Percentiles rank a stretch among this genome's conserved stretches.
These are phyloP conservation scores for Exophiala spinifera DNA, from an alignment of 2,329 filamentous ascomycete genomes.

Conservation along the genomic window DNA sequence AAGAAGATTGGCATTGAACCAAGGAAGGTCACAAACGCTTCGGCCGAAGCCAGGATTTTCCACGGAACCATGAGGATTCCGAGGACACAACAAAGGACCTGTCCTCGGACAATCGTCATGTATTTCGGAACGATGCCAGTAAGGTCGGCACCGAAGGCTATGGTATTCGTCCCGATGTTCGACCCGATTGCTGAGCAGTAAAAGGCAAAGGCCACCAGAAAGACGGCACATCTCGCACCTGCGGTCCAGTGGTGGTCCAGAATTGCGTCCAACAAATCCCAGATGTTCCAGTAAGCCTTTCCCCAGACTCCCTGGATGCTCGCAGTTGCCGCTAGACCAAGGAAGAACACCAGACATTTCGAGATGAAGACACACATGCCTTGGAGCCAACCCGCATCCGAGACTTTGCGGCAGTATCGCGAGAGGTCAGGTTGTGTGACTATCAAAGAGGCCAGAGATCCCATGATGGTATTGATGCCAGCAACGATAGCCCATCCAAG, in stretches of 20 bases:
- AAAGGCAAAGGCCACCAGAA: constrained; percentile 1
- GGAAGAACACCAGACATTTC: constrained; percentile 41
- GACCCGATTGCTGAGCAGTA: constrained; percentile 1
- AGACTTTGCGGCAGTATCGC: constrained; percentile 7
- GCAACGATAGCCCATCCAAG: constrained; percentile 3
- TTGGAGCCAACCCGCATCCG: constrained; percentile 5
- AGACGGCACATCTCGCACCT: not conserved
- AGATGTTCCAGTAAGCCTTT: constrained; percentile 45
- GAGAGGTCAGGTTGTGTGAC: constrained; percentile 9
- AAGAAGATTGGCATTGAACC: constrained; percentile 43
- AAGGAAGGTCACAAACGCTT: constrained; percentile 41
- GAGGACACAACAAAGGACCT: constrained; percentile 41
- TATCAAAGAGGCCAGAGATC: constrained; percentile 2
- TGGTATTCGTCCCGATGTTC: not conserved
- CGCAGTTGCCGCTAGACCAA: constrained; percentile 41
- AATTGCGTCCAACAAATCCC: constrained; percentile 43
- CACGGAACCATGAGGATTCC: constrained; percentile 41
- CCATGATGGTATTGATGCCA: constrained; percentile 4
- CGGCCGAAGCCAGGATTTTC: constrained; percentile 37
- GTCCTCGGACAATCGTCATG: constrained; percentile 44
- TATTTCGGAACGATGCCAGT: constrained; percentile 43
- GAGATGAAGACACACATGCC: constrained; percentile 34
- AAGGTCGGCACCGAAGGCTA: constrained; percentile 33
- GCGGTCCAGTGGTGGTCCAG: constrained; percentile 37
- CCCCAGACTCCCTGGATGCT: constrained; percentile 37